A percentile compares a stretch with the other conserved stretches of the same genome.
Evolutionary conservation across 768 basidiomycete genomes (phyloP).

Genomic region (Goffeauzyma gilvescens): DNA sequence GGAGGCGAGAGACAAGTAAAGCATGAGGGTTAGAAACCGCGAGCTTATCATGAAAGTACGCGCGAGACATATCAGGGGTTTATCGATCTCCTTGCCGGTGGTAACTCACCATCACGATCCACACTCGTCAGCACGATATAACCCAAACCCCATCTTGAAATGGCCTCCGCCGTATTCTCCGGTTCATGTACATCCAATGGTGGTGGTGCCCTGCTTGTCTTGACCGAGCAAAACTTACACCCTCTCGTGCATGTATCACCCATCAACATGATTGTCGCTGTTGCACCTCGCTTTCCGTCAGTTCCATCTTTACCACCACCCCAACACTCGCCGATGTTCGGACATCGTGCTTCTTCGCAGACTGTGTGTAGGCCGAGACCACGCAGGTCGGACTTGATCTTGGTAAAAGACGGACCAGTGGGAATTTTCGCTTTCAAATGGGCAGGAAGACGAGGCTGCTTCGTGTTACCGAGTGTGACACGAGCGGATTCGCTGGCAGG

Average conservation of each 20-base stretch:
- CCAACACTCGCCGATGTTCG: constrained; percentile 99
- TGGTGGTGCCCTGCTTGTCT: constrained; percentile 70
- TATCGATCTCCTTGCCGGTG: too few relatives aligned
- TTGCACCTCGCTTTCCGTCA: constrained; percentile 63
- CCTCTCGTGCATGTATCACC: constrained; percentile 97
- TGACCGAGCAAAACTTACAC: constrained; percentile 92
- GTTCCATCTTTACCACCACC: constrained; percentile 52
- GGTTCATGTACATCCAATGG: constrained; percentile 92
- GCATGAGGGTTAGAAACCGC: too few relatives aligned
- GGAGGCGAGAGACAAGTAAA: background rate
- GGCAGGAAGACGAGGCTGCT: constrained; percentile 68
- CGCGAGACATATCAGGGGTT: too few relatives aligned
- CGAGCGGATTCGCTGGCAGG: constrained; percentile 7
- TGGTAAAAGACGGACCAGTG: constrained; percentile 65
- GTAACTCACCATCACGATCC: constrained; percentile 76
- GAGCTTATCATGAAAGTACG: too few relatives aligned
- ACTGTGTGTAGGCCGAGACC: constrained; percentile 86
- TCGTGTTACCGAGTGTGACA: constrained; percentile 26
- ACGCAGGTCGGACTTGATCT: constrained; percentile 85
- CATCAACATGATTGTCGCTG: constrained; percentile 99
- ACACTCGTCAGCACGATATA: constrained; percentile 96
- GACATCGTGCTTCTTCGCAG: constrained; percentile 95
- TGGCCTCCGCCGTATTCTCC: constrained; percentile 94
- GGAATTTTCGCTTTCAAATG: constrained; percentile 84
- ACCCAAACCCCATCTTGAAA: constrained; percentile 90